phyloP scores from a whole-genome alignment of 306 rosid genomes.

The Canavalia ensiformis region DNA sequence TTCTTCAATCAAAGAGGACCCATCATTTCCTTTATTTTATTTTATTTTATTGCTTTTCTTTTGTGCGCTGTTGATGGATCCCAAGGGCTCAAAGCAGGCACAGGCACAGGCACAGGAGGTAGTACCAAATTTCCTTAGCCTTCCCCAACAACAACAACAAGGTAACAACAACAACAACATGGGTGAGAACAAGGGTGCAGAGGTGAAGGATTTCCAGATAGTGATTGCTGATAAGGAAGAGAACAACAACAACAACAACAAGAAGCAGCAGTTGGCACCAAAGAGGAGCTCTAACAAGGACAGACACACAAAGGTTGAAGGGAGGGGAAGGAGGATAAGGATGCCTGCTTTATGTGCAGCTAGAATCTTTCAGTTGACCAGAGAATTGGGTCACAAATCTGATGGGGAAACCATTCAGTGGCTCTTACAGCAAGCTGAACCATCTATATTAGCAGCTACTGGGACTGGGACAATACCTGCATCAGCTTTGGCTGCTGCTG shows the following conservation, averaged over 20 bases:
- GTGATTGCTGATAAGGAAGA: slow-evolving; percentile 72
- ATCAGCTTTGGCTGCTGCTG: slow-evolving; percentile 82
- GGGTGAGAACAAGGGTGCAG: slow-evolving; percentile 78
- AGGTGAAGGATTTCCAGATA: slow-evolving; percentile 85
- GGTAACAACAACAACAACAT: slow-evolving; percentile 50
- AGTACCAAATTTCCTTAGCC: slow-evolving; percentile 67
- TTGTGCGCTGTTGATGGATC: slow-evolving; percentile 81
- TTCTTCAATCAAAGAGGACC: slow-evolving; percentile 77
- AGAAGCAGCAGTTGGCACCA: slow-evolving; percentile 79
- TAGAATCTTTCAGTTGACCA: slow-evolving; percentile 86
- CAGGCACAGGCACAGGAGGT: slow-evolving; percentile 45
- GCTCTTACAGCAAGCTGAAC: slow-evolving; percentile 93
- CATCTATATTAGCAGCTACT: slow-evolving; percentile 87
- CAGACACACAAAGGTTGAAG: slow-evolving; percentile 95
- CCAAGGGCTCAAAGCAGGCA: slow-evolving; percentile 87
- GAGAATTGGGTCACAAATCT: slow-evolving; percentile 97
- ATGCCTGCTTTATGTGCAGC: slow-evolving; percentile 99
- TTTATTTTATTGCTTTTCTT: slow-evolving; percentile 11
- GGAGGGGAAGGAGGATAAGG: slow-evolving; percentile 93
- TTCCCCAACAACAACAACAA: slow-evolving; percentile 52
- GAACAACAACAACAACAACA: slow-evolving; percentile 9
- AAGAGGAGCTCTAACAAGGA: slow-evolving; percentile 94
- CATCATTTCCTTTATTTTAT: slow-evolving; percentile 38
- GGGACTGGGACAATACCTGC: slow-evolving; percentile 96
- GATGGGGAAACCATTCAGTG: slow-evolving; percentile 99